Evolutionary conservation across 805 yeast species (phyloP).

Genomic region (Yueomyces sp.): DNA sequence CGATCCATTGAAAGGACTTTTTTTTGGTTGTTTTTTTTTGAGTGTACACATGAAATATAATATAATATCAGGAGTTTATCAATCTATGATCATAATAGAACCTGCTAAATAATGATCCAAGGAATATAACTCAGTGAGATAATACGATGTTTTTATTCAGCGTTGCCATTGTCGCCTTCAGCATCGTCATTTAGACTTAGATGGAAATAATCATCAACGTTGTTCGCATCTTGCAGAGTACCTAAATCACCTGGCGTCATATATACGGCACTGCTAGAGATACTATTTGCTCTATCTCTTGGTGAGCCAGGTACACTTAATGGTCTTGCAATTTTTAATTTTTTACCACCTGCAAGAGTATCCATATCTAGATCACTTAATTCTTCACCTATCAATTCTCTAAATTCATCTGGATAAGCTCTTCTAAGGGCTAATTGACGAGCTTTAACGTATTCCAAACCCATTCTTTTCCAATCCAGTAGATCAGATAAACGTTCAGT

Average conservation of each 20-base stretch:
- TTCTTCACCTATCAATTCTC: slow-evolving; percentile 24
- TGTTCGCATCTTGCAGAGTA: slow-evolving; percentile 81
- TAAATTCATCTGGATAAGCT: slow-evolving; percentile 82
- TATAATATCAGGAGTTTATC: too few relatives aligned
- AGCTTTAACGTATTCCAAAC: slow-evolving; percentile 89
- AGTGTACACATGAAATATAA: too few relatives aligned
- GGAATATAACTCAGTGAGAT: too few relatives aligned
- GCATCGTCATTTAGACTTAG: slow-evolving; percentile 22
- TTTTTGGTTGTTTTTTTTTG: too few relatives aligned
- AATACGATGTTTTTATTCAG: too few relatives aligned
- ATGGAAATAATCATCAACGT: slow-evolving; percentile 64
- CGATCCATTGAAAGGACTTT: too few relatives aligned
- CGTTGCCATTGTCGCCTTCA: slow-evolving; percentile 12
- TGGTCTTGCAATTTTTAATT: slow-evolving; percentile 75
- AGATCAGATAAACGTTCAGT: slow-evolving; percentile 88
- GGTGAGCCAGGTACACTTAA: slow-evolving; percentile 97
- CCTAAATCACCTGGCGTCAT: slow-evolving; percentile 99
- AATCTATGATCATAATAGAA: too few relatives aligned
- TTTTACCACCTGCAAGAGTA: slow-evolving; percentile 25
- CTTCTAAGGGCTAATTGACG: slow-evolving; percentile 82
- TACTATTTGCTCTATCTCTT: slow-evolving; percentile 20
- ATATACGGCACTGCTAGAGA: slow-evolving; percentile 30
- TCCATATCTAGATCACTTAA: slow-evolving; percentile 19
- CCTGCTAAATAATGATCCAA: too few relatives aligned
- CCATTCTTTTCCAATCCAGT: slow-evolving; percentile 97